phyloP scores from a whole-genome alignment of 805 yeast genomes.

The Candida ponderosae region DNA sequence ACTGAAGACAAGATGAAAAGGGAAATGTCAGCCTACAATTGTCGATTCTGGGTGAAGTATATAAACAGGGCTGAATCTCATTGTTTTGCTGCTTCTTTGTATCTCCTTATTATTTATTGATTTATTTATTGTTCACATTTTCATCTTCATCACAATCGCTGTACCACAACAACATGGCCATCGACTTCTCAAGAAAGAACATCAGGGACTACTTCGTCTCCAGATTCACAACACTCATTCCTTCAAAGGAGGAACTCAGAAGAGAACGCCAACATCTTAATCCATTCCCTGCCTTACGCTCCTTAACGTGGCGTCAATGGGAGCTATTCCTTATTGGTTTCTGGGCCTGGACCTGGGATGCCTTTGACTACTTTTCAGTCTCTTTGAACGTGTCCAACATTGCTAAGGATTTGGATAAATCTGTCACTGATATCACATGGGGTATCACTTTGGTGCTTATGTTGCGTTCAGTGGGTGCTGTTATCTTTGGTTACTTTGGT shows the following conservation, averaged over 20 bases:
- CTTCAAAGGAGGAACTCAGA: conserved; percentile 32
- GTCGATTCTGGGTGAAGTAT: no score
- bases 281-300: conserved; percentile 52
- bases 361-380: conserved; percentile 55
- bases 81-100: no score
- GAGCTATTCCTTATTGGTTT: conserved; percentile 45
- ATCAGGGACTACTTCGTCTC: conserved; percentile 28
- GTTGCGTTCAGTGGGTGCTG: conserved; percentile 62
- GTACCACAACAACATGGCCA: no score
- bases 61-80: no score
- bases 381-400: conserved; percentile 41
- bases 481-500: conserved; percentile 51
- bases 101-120: no score
- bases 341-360: conserved; percentile 58
- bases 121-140: no score
- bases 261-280: conserved; percentile 37
- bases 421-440: conserved; percentile 52
- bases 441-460: conserved; percentile 55
- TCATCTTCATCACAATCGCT: no score
- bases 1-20: no score
- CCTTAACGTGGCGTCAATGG: conserved; percentile 46
- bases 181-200: background rate
- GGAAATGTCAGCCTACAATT: background rate
- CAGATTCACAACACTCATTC: conserved; percentile 42
- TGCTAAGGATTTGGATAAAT: conserved; percentile 35